Conservation (phyloP, 2,329 filamentous ascomycete species). For the Calonectria crousiana region DNA sequence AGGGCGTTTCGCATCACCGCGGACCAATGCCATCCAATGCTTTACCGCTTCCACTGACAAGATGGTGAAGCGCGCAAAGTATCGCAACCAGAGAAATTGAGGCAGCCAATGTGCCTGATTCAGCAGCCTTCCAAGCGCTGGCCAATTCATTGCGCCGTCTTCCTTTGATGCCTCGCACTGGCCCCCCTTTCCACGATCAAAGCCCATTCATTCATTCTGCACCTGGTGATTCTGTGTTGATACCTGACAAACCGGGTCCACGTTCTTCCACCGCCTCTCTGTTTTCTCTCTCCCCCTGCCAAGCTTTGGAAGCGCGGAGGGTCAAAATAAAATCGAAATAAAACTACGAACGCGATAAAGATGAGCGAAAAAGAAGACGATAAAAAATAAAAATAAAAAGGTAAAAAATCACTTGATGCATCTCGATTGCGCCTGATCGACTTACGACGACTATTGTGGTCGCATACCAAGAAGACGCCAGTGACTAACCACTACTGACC, state of each 20-base stretch:
- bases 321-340: not conserved
- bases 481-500: not conserved
- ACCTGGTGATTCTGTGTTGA: not conserved
- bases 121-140: not conserved
- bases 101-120: not conserved
- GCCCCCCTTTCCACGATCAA: not conserved
- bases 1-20: not conserved
- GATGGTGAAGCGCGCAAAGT: not conserved
- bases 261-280: not conserved
- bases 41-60: not conserved
- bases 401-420: not conserved
- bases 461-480: not conserved
- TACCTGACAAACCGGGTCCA: not conserved
- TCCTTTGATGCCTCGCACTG: not conserved
- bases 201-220: not conserved
- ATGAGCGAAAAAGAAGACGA: not conserved
- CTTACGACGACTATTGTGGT: slow-evolving; percentile 13
- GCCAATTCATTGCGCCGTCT: no score
- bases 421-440: slow-evolving; percentile 4
- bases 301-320: not conserved
- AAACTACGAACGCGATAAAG: not conserved
- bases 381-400: not conserved
- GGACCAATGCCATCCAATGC: not conserved
- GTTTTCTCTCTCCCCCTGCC: not conserved
- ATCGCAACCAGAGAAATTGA: not conserved